These are phyloP conservation scores for Naganishia onofrii DNA, from an alignment of 768 basidiomycete species.

Conservation along the genomic window DNA sequence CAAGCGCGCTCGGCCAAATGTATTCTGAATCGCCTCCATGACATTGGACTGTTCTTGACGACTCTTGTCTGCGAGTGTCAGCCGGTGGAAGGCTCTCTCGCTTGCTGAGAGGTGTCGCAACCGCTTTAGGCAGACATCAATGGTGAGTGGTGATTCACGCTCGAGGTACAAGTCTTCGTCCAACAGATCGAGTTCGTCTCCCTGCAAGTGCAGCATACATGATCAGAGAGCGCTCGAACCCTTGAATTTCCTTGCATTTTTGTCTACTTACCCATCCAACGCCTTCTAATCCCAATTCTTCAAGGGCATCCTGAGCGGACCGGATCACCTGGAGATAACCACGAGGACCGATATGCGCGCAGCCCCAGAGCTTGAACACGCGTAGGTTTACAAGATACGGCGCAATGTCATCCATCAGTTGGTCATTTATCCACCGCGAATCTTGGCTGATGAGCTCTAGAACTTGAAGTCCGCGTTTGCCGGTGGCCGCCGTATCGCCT, in stretches of 20 bases:
- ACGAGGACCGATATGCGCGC: conserved; percentile 15
- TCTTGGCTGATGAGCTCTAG: conserved; percentile 31
- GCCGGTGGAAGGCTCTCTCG: conserved; percentile 22
- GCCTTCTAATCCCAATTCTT: conserved; percentile 26
- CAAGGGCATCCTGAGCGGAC: conserved; percentile 13
- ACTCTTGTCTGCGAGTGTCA: conserved; percentile 28
- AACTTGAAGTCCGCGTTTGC: background rate
- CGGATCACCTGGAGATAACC: conserved; percentile 26
- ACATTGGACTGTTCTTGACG: conserved; percentile 25
- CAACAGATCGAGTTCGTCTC: conserved; percentile 19
- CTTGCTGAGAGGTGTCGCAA: conserved; percentile 16
- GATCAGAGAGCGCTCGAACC: background rate
- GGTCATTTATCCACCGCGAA: conserved; percentile 22
- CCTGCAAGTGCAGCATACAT: background rate
- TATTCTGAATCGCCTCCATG: conserved; percentile 1
- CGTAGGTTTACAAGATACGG: conserved; percentile 23
- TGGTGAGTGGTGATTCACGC: conserved; percentile 27
- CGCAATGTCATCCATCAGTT: conserved; percentile 15
- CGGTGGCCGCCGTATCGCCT: background rate
- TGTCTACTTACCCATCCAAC: conserved; percentile 13
- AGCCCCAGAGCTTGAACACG: conserved; percentile 31
- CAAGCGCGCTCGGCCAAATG: background rate
- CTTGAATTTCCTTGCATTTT: background rate
- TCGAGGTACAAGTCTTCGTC: conserved; percentile 29
- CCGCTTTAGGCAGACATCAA: conserved; percentile 12